Conservation (phyloP, 257 asterid species). For the Gynochthodes officinalis region DNA sequence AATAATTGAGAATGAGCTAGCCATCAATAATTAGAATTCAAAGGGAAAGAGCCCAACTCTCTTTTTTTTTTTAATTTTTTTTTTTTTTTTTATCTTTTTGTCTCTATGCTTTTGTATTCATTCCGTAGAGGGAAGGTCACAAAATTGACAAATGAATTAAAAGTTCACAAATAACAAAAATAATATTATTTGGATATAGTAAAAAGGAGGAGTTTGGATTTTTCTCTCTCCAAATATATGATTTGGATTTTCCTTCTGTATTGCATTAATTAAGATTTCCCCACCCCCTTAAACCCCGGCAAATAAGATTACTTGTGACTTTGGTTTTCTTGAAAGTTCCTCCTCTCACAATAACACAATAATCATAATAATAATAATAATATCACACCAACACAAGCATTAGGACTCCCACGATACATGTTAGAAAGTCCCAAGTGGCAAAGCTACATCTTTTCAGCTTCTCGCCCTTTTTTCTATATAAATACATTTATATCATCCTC, state of each 20-base stretch:
- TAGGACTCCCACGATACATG: constrained; percentile 27
- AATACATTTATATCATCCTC: constrained; percentile 14
- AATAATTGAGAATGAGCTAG: no score
- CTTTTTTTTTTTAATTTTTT: no score
- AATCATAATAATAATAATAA: constrained; percentile 44
- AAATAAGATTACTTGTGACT: constrained; percentile 44
- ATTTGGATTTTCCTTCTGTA: constrained; percentile 38
- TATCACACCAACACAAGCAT: constrained; percentile 46
- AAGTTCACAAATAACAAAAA: background rate
- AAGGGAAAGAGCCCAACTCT: no score
- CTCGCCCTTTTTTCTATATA: constrained; percentile 19
- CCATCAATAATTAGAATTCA: no score
- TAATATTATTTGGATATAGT: background rate
- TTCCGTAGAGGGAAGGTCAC: constrained; percentile 25
- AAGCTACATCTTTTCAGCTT: constrained; percentile 30
- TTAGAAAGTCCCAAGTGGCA: constrained; percentile 39
- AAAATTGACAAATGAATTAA: constrained; percentile 1
- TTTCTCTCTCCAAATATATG: constrained; percentile 22
- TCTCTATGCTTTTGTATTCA: constrained; percentile 22
- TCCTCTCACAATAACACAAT: background rate
- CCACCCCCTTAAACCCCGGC: constrained; percentile 17
- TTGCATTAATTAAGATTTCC: background rate
- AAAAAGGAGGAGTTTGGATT: constrained; percentile 53
- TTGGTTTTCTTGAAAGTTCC: constrained; percentile 41
- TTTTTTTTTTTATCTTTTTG: no score